phyloP scores from a whole-genome alignment of 1,139 yeast species.

The Geotrichum phurueaensis region DNA sequence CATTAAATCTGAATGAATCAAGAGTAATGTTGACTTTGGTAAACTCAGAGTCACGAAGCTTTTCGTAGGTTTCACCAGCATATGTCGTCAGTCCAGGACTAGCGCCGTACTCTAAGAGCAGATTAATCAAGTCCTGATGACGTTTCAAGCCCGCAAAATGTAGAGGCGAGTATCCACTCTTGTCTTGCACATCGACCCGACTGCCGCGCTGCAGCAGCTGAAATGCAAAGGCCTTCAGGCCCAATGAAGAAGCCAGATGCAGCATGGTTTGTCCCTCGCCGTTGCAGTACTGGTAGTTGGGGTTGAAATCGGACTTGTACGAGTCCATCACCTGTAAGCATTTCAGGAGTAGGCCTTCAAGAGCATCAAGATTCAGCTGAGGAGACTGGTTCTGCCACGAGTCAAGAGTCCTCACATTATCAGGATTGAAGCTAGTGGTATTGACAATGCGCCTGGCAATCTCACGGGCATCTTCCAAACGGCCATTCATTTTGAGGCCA shows the following conservation, averaged over 20 bases:
- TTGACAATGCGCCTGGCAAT: constrained; percentile 72
- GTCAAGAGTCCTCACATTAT: constrained; percentile 2
- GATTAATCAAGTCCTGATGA: constrained; percentile 49
- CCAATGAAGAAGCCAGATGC: constrained; percentile 70
- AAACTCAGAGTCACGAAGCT: constrained; percentile 38
- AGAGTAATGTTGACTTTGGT: constrained; percentile 6
- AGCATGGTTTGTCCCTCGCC: constrained; percentile 73
- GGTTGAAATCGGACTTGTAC: constrained; percentile 49
- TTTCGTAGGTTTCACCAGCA: constrained; percentile 48
- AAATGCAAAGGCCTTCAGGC: constrained; percentile 52
- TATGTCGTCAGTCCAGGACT: constrained; percentile 48
- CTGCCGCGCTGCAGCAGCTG: constrained; percentile 70
- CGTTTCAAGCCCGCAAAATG: constrained; percentile 76
- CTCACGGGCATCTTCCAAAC: constrained; percentile 80
- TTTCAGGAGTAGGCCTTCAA: constrained; percentile 56
- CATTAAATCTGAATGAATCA: constrained; percentile 14
- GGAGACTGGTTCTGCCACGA: constrained; percentile 6
- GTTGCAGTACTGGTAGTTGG: constrained; percentile 72
- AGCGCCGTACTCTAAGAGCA: constrained; percentile 58
- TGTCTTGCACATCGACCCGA: constrained; percentile 60
- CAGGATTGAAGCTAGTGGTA: constrained; percentile 18
- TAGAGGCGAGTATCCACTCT: constrained; percentile 72
- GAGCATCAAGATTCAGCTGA: constrained; percentile 39
- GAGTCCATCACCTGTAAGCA: constrained; percentile 59
- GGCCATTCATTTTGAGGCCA: constrained; percentile 89